Evolutionary conservation across 2,329 filamentous ascomycete species (phyloP), one percentile per base, ranked within the genome.

Genomic region (Cladosporium sp.): DNA sequence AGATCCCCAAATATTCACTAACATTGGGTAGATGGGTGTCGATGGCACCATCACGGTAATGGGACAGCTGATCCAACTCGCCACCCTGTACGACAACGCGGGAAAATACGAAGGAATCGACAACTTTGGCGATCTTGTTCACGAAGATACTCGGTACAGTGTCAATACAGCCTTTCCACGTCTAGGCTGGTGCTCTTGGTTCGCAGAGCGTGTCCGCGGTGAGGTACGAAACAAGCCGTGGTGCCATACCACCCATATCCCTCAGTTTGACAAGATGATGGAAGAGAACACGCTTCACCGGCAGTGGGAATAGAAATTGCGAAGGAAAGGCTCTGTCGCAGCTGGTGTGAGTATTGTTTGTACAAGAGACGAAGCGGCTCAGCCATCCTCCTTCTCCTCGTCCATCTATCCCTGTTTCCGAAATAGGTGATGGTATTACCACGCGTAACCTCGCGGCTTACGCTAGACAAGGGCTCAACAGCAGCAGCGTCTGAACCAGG

Each of bases 151-250:
- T 23, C 55, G 55, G 14, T n/a, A 57, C 33, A 57, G 55, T 12
- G 33, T 57, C 18, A 40, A 57, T 5, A 37, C 33, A 23, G 53
- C 53, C 18, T 56, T 56, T n/a, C 53, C 53, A 21, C 53, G 53
- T 31, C 29, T 35, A 31, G 29, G 28, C 2, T 57, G 33, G 55
- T 23, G 31, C 16, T 40, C 31, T 35, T 57, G 55, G 55, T 37
- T 57, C 37, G 55, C 55, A 35, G 55, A 26, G 18, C 33, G 29
- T 7, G 33, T 57, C 21, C 33, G 55, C 21, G 31, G 31, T 4
- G 53, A 56, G 31, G 53, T 56, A n/a, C 31, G n/a, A 14, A 33
- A 35, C 53, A 56, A 56, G n/a, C 53, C 53, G 8, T 56, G 53
- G 53, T 56, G 53, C 10, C 53, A 56, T 31, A 56, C 53, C 14